Evolutionary conservation across 2,329 filamentous ascomycete genomes (phyloP).

Genomic region (Dactylellina sp.): DNA sequence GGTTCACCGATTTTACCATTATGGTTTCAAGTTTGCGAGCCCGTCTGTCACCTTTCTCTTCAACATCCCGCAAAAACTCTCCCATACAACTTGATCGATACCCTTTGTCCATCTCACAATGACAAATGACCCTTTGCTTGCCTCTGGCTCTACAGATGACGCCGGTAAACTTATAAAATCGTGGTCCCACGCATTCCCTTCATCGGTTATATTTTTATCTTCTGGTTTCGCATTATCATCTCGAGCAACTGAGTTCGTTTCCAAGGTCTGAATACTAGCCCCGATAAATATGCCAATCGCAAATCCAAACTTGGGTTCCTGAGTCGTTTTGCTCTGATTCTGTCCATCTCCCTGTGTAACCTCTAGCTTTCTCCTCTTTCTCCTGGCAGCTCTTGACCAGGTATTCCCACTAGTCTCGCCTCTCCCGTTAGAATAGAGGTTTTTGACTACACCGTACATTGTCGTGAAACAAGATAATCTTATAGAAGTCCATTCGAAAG

Average conservation of each 20-base stretch:
- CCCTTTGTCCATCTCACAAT: slow-evolving; percentile 80
- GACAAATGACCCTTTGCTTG: slow-evolving; percentile 66
- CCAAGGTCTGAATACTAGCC: slow-evolving; percentile 62
- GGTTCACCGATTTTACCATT: neutral
- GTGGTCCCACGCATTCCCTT: slow-evolving; percentile 70
- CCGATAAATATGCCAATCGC: slow-evolving; percentile 67
- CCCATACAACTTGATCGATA: slow-evolving; percentile 77
- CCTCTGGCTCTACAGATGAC: slow-evolving; percentile 62
- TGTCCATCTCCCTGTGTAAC: slow-evolving; percentile 56
- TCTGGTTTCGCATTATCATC: slow-evolving; percentile 60
- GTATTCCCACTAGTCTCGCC: slow-evolving; percentile 53
- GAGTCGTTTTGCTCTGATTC: slow-evolving; percentile 74
- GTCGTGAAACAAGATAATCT: slow-evolving; percentile 35
- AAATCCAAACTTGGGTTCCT: slow-evolving; percentile 67
- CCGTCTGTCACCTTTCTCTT: slow-evolving; percentile 67
- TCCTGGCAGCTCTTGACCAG: slow-evolving; percentile 67
- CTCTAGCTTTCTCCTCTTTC: slow-evolving; percentile 62
- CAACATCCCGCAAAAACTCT: slow-evolving; percentile 87
- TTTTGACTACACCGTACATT: slow-evolving; percentile 42
- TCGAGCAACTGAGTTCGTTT: slow-evolving; percentile 59
- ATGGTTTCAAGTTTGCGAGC: slow-evolving; percentile 21
- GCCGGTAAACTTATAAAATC: slow-evolving; percentile 64
- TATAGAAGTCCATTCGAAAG: slow-evolving; percentile 43
- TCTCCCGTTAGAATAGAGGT: slow-evolving; percentile 43
- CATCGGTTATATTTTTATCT: slow-evolving; percentile 62